phyloP scores from a whole-genome alignment of 768 basidiomycete species.

The Phaeotremella skinneri region DNA sequence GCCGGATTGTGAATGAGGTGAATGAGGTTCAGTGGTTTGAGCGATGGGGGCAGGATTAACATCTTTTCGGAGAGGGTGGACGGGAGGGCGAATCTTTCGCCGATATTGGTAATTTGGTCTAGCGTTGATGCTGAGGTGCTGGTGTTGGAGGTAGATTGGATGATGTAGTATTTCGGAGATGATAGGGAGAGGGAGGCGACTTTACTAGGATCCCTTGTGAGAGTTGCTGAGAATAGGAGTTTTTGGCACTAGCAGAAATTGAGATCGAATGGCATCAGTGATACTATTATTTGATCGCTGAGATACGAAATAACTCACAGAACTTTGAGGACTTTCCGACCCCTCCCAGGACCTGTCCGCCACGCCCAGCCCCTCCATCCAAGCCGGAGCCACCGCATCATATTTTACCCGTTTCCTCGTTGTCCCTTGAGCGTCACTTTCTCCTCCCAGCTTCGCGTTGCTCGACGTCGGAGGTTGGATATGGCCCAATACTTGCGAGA shows the following conservation, averaged over 20 bases:
- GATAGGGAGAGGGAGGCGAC: slow-evolving; percentile 75
- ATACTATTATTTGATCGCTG: background rate
- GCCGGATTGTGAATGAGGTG: slow-evolving; percentile 67
- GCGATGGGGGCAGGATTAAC: slow-evolving; percentile 70
- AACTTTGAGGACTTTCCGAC: slow-evolving; percentile 15
- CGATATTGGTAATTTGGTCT: slow-evolving; percentile 20
- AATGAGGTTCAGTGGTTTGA: slow-evolving; percentile 87
- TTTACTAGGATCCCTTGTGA: slow-evolving; percentile 91
- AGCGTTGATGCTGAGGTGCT: background rate
- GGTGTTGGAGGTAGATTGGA: slow-evolving; percentile 57
- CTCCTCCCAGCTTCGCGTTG: slow-evolving; percentile 7
- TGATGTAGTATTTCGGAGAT: slow-evolving; percentile 82
- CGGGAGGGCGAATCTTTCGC: slow-evolving; percentile 63
- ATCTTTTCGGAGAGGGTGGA: slow-evolving; percentile 82
- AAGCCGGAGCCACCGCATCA: slow-evolving; percentile 40
- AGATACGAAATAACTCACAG: slow-evolving; percentile 18
- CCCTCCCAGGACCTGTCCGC: slow-evolving; percentile 30
- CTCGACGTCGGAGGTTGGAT: slow-evolving; percentile 55
- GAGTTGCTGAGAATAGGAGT: slow-evolving; percentile 90
- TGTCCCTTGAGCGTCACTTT: slow-evolving; percentile 9
- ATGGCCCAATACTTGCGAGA: slow-evolving; percentile 76
- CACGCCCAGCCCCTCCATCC: slow-evolving; percentile 41
- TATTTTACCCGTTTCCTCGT: slow-evolving; percentile 7
- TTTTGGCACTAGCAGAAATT: slow-evolving; percentile 69
- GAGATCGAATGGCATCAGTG: background rate